Percentiles rank a stretch among this genome's conserved stretches.
These are phyloP conservation scores for Ceratobasidium sp. DNA, from an alignment of 1,284 basidiomycete species.

Conservation along the genomic window DNA sequence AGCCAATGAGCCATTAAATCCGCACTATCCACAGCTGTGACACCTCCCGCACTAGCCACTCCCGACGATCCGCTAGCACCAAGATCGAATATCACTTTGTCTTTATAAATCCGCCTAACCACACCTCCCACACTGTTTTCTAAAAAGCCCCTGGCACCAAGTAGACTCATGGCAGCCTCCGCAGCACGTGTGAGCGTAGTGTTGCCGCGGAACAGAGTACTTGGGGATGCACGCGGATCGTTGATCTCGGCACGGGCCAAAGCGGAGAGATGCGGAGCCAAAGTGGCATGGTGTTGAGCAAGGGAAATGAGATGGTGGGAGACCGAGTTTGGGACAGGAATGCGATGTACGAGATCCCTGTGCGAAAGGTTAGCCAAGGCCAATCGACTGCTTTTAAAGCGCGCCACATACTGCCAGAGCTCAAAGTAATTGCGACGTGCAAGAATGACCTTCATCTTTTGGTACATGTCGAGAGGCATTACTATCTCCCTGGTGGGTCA, in stretches of 20 bases:
- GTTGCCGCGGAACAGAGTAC: slow-evolving; percentile 79
- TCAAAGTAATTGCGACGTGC: slow-evolving; percentile 29
- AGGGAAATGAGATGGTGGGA: slow-evolving; percentile 23
- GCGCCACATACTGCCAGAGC: slow-evolving; percentile 24
- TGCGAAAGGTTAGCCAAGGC: neutral
- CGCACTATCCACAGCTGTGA: slow-evolving; percentile 56
- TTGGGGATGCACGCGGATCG: slow-evolving; percentile 57
- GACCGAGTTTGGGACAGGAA: slow-evolving; percentile 5
- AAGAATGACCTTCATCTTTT: slow-evolving; percentile 33
- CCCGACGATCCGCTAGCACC: slow-evolving; percentile 60
- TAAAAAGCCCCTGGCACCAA: slow-evolving; percentile 72
- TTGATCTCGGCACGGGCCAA: slow-evolving; percentile 20
- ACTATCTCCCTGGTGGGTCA: slow-evolving; percentile 29
- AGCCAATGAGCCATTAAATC: slow-evolving; percentile 78
- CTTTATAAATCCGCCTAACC: slow-evolving; percentile 70
- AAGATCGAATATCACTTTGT: slow-evolving; percentile 78
- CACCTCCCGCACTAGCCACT: neutral
- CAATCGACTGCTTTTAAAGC: neutral
- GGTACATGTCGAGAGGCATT: slow-evolving; percentile 23
- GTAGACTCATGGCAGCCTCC: slow-evolving; percentile 77
- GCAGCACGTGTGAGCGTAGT: slow-evolving; percentile 81
- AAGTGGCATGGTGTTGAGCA: slow-evolving; percentile 16
- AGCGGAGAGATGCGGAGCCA: slow-evolving; percentile 15
- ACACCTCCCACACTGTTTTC: slow-evolving; percentile 75
- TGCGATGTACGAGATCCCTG: slow-evolving; percentile 6